Percentiles rank a stretch among this genome's conserved stretches.
Evolutionary conservation across 1,284 basidiomycete species (phyloP).

Genomic region (Papiliotrema laurentii): DNA sequence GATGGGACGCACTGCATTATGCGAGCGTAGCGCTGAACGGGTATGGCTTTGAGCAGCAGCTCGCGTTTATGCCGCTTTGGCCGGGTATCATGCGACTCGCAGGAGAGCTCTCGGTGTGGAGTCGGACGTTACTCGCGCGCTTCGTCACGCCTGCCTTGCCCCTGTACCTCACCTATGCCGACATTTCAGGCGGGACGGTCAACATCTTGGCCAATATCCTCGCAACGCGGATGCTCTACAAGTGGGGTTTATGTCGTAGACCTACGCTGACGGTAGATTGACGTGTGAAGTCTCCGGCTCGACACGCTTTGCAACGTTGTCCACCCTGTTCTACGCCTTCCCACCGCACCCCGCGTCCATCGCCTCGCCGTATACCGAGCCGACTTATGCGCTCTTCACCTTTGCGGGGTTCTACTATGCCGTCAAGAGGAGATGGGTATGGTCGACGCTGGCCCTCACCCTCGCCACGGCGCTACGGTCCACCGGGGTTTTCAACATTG

Average conservation of each 20-base stretch:
- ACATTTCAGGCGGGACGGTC: constrained; percentile 28
- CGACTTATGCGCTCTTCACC: constrained; percentile 74
- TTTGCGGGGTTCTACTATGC: constrained; percentile 59
- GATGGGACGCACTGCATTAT: constrained; percentile 91
- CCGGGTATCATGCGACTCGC: constrained; percentile 56
- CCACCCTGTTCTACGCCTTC: constrained; percentile 66
- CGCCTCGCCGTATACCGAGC: constrained; percentile 72
- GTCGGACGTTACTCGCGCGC: neutral
- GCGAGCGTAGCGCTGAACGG: constrained; percentile 57
- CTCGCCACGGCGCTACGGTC: constrained; percentile 68
- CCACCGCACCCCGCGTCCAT: constrained; percentile 74
- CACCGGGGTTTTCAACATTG: constrained; percentile 71
- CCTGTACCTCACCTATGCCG: neutral
- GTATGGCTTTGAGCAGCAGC: constrained; percentile 75
- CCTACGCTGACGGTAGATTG: constrained; percentile 26
- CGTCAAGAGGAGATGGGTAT: constrained; percentile 50
- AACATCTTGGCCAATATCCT: constrained; percentile 29
- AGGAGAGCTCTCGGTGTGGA: constrained; percentile 29
- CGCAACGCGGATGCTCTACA: constrained; percentile 59
- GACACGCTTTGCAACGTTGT: constrained; percentile 57
- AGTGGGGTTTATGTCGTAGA: constrained; percentile 34
- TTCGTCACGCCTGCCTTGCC: neutral
- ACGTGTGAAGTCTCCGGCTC: constrained; percentile 43
- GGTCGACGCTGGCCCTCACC: constrained; percentile 61
- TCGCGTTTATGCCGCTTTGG: constrained; percentile 79